A percentile compares a stretch with the other conserved stretches of the same genome.
These are phyloP conservation scores for Beauveria sp. DNA, from an alignment of 2,329 filamentous ascomycete species.

Conservation along the genomic window DNA sequence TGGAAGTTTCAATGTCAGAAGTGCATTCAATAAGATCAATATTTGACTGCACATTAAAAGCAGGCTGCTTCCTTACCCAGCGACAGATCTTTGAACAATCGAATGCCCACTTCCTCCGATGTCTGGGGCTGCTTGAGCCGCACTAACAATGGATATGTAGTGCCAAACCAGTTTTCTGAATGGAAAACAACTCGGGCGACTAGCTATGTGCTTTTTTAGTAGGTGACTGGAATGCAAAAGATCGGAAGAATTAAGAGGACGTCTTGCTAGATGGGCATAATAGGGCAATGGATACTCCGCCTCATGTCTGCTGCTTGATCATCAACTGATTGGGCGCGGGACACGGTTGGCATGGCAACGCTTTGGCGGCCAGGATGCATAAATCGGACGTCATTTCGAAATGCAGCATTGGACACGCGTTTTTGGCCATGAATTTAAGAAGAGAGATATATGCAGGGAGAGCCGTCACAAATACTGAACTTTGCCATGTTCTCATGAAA, in stretches of 20 bases:
- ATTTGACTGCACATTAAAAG: not conserved
- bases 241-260: not conserved
- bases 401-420: too few species aligned
- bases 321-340: too few species aligned
- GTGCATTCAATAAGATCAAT: not conserved
- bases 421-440: too few species aligned
- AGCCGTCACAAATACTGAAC: too few species aligned
- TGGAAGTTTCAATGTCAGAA: not conserved
- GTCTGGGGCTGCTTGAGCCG: not conserved
- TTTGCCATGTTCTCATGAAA: too few species aligned
- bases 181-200: not conserved
- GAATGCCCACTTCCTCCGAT: not conserved
- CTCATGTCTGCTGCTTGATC: too few species aligned
- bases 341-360: conserved; percentile 9
- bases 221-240: conserved; percentile 5
- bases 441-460: too few species aligned
- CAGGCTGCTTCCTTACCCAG: not conserved
- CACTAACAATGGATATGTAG: conserved; percentile 5
- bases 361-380: not conserved
- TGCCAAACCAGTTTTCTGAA: not conserved
- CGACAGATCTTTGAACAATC: not conserved
- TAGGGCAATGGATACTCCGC: not conserved
- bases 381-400: not conserved
- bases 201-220: not conserved
- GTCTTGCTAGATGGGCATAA: not conserved